Base-by-base conservation (phyloP, 129 eudicot species). In the Sambucus nigra region DNA sequence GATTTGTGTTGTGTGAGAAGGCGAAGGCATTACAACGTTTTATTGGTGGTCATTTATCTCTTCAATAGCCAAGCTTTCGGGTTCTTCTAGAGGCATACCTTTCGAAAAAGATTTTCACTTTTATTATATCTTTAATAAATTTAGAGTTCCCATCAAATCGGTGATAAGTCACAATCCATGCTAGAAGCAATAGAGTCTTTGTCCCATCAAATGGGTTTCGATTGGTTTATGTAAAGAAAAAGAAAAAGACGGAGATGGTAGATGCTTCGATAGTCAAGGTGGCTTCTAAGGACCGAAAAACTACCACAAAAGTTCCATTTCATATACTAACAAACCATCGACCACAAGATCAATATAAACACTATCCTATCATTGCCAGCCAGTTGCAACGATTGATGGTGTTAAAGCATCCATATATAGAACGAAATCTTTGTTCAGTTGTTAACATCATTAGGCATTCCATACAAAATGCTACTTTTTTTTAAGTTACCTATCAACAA, bases 361-460 rank as follows among this genome's bases (percentile, higher is more conserved):
- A n/a, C n/a, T n/a, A n/a, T n/a, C 96, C 99, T 46, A 78, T 80
- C 42, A 86, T 89, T 27, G 28, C 84, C 5, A 72, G 67, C 60
- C 81, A 80, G 54, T 52, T 92, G 47, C 70, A 73, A 5, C 74
- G 73, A 26, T 17, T 72, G 29, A 54, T 92, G 77, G 80, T 73
- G 59, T 72, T 80, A 5, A 80, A 71, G 61, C 89, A 74, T 63
- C 83, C 74, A 4, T 79, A 76, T 57, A 70, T 92, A 12, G 94
- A 82, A 56, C 80, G 87, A 39, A 68, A 77, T 69, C 91, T 86
- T 19, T 62, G 73, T 64, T 55, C 87, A 29, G 81, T 86, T 53
- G 82, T 83, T 27, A 68, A 77, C 68, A 80, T 86, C 57, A 82
- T 92, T 55, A 78, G 78, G 64, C 78, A 74, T 57, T 80, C 96